phyloP scores from a whole-genome alignment of 75 land plant species.

The Pinus albicaulis region DNA sequence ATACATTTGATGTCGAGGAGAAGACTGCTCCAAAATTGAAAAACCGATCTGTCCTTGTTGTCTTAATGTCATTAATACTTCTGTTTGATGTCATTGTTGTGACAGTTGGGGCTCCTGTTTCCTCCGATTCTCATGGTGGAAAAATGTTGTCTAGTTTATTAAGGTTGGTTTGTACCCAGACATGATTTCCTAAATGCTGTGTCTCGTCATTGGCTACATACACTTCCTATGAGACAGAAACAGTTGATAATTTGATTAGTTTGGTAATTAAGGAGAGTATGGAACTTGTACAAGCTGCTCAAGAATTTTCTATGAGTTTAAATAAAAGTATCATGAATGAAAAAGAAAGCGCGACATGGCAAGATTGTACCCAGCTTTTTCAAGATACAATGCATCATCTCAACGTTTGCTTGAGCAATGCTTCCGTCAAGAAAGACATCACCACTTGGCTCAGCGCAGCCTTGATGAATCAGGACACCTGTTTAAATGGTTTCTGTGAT shows the following conservation, averaged over 20 bases:
- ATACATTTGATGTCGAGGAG: too few relatives aligned
- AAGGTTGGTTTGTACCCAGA: neutral
- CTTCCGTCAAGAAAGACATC: neutral
- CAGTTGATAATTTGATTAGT: neutral
- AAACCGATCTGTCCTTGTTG: neutral
- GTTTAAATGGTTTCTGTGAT: too few relatives aligned
- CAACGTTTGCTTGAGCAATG: slow-evolving; percentile 7
- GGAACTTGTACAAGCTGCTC: neutral
- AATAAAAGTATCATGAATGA: neutral
- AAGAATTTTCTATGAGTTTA: neutral
- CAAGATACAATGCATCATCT: neutral
- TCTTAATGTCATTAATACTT: neutral
- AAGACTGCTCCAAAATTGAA: neutral
- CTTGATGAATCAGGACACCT: too few relatives aligned
- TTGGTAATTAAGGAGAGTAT: neutral
- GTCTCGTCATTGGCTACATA: neutral
- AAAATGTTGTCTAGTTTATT: neutral
- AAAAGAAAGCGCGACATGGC: neutral
- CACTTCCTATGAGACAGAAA: neutral
- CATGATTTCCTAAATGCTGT: neutral
- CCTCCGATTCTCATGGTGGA: neutral
- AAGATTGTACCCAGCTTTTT: neutral
- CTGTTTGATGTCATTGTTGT: neutral
- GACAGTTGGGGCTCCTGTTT: neutral
- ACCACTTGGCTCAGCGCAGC: neutral